Base-by-base conservation (phyloP, 2,329 filamentous ascomycete species). In the Sarocladium brachiariae region DNA sequence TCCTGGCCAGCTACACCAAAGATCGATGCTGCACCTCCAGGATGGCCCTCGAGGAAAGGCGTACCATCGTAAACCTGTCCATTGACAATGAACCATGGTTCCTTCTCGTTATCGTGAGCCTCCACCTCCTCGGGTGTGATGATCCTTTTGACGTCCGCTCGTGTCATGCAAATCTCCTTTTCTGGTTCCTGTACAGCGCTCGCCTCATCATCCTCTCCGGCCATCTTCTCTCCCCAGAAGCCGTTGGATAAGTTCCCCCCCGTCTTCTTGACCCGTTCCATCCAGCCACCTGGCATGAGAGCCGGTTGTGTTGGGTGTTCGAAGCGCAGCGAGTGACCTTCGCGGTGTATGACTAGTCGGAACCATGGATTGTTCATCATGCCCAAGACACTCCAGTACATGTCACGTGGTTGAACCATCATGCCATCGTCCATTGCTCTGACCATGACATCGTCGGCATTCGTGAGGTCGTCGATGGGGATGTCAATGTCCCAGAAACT, bases 361-460 rank as follows among this genome's bases (percentile, higher is more conserved):
- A 86, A 96, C 91, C 91, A 96, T 0, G 89, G 87, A 59, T 96
- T 96, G 68, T 96, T 96, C 91, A 96, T 96, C 91, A 96, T 96
- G 0, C 91, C 90, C 34, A 96, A 71, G 2, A 95, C 89, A 53
- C 83, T 90, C 91, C 91, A 96, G 69, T 96, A 96, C 88, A 96
- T 93, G 60, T 96, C 91, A 54, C 88, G 78, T 21, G 53, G 53
- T 37, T 52, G 50, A 11, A 52, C 47, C 53, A 52, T 52, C 49
- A 54, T 47, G 16, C 50, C 80, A 56, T 96, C 91, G 58, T 96
- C 91, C 89, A 96, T 95, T 4, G 85, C 86, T 39, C 91, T 78
- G 4, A 95, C 83, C 61, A 95, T 76, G 33, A 96, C 81, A 59
- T 90, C 89, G 38, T 82, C 78, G 1, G 87, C 78, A 2, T 68